These are phyloP conservation scores for Herpotrichia juniperi DNA, from an alignment of 2,329 filamentous ascomycete genomes.

Conservation along the genomic window DNA sequence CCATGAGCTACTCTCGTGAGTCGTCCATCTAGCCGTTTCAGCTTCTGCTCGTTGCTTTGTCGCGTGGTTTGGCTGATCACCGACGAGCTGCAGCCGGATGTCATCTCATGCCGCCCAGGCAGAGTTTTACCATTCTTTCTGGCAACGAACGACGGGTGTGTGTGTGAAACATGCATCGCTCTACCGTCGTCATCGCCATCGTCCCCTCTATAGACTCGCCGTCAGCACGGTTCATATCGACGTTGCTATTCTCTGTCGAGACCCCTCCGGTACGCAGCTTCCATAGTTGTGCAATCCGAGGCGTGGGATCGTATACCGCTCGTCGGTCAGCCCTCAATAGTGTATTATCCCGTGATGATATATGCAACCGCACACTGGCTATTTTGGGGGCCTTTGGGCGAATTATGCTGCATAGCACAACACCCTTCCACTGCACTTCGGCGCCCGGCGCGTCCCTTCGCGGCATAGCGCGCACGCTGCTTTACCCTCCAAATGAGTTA, in stretches of 20 bases:
- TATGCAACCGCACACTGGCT: slow-evolving; percentile 30
- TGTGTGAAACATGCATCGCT: too few species aligned
- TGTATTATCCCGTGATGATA: slow-evolving; percentile 26
- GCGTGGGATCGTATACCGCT: slow-evolving; percentile 28
- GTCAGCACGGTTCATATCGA: slow-evolving; percentile 17
- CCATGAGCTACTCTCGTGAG: background rate
- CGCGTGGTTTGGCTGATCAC: slow-evolving; percentile 9
- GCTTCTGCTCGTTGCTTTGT: slow-evolving; percentile 8
- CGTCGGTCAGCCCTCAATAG: slow-evolving; percentile 40
- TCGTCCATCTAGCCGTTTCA: slow-evolving; percentile 31
- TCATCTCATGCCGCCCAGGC: slow-evolving; percentile 15
- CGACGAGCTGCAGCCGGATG: slow-evolving; percentile 20
- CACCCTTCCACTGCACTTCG: slow-evolving; percentile 33
- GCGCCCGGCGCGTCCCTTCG: slow-evolving; percentile 27
- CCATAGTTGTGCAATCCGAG: slow-evolving; percentile 33
- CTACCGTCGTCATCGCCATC: background rate
- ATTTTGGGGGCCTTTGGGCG: slow-evolving; percentile 39
- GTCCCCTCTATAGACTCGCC: slow-evolving; percentile 14
- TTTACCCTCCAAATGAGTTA: slow-evolving; percentile 29
- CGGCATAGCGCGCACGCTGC: slow-evolving; percentile 31
- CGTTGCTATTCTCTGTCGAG: slow-evolving; percentile 13
- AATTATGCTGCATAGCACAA: slow-evolving; percentile 40
- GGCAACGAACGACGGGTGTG: slow-evolving; percentile 5
- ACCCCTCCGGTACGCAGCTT: slow-evolving; percentile 8
- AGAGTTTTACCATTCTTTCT: slow-evolving; percentile 21